Base-by-base conservation (phyloP, 345 rosid species). In the Clarkia xantiana region DNA sequence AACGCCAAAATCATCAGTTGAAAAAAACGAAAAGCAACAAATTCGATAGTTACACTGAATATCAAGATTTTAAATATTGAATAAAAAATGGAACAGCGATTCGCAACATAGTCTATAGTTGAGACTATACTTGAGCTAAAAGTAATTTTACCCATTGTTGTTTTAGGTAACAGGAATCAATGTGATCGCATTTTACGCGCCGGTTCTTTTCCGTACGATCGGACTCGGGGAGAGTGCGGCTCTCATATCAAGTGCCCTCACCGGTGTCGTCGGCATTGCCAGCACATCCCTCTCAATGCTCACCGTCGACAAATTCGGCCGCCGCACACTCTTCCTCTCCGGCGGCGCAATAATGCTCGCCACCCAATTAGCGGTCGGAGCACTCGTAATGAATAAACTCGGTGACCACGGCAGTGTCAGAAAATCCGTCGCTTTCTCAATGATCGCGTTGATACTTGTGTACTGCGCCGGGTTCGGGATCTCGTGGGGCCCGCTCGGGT, bases 171-270 rank as follows among this genome's bases (percentile, higher is more conserved):
- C 94, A 0, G 91, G 94, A 1, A 77, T 87, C 59, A 74, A 87
- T 16, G 84, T 84, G 56, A 77, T 81, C 0, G 61, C 64, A 19
- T 87, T 88, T 61, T 84, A 88, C 12, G 83, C 86, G 0, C 93
- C 94, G 4, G 49, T 84, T n/a, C 63, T 84, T 10, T 79, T 78
- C 61, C 66, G 86, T 62, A 76, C 88, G 53, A 71, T 84, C 5
- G 93, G 94, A 0, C 64, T 76, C 4, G 78, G 82, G 14, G 86
- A 74, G 41, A 79, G 84, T 11, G 73, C 75, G 14, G 72, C 91
- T 0, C 71, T 79, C 52, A 44, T 81, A 78, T 74, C 97, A 0
- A 50, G 76, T 0, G 72, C 74, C 4, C 52, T 77, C 38, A 66
- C 73, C 0, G 84, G 94, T 1, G 49, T 77, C 14, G 76, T 81